Conservation (phyloP, 2,329 filamentous ascomycete genomes). For the Colletotrichum siamense region DNA sequence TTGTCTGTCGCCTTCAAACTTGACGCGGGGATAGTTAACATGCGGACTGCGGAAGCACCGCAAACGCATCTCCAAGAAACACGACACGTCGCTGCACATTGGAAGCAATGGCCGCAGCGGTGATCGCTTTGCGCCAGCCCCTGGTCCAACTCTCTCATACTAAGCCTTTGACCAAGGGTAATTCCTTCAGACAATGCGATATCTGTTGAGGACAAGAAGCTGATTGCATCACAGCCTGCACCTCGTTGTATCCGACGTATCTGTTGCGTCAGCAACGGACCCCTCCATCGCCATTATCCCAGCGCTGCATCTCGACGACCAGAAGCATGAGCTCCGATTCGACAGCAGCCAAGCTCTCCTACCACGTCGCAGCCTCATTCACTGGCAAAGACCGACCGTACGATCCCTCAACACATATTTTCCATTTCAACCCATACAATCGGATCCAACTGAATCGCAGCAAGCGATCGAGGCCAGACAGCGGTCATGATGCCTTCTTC, state of each 20-base stretch:
- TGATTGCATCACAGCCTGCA: neutral
- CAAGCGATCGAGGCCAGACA: slow-evolving; percentile 71
- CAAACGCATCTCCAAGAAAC: slow-evolving; percentile 19
- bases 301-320: neutral
- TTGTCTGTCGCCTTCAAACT: neutral
- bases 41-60: slow-evolving; percentile 21
- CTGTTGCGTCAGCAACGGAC: neutral
- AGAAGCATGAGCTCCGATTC: slow-evolving; percentile 9
- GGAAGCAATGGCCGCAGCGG: slow-evolving; percentile 21
- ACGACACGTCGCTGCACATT: slow-evolving; percentile 19
- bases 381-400: slow-evolving; percentile 75
- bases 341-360: slow-evolving; percentile 53
- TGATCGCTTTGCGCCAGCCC: slow-evolving; percentile 19
- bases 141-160: slow-evolving; percentile 1
- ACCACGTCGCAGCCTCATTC: slow-evolving; percentile 77
- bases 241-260: neutral
- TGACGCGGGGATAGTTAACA: slow-evolving; percentile 4
- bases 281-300: neutral
- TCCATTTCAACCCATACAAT: slow-evolving; percentile 73
- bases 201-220: neutral
- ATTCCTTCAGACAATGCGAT: neutral
- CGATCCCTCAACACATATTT: slow-evolving; percentile 71
- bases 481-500: slow-evolving; percentile 97
- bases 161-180: neutral
- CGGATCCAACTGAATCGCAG: slow-evolving; percentile 58